Conservation (phyloP, 306 rosid genomes). For the Vicia villosa region DNA sequence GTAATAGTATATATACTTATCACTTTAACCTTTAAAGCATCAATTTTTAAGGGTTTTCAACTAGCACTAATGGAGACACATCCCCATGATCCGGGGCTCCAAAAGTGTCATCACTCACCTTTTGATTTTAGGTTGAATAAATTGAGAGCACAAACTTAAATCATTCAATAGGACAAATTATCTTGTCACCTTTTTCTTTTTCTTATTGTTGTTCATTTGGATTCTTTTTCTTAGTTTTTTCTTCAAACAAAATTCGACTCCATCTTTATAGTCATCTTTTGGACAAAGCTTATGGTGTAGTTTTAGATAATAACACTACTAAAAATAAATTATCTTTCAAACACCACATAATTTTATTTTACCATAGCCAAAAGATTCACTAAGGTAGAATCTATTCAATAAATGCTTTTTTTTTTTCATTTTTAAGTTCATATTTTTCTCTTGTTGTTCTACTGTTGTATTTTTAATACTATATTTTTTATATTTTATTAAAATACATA, state of each 20-base stretch:
- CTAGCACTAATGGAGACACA: constrained; percentile 35
- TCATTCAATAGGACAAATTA: constrained; percentile 38
- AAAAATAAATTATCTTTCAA: no score
- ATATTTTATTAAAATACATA: no score
- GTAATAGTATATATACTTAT: no score
- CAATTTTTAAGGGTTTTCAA: constrained; percentile 23
- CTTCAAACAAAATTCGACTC: constrained; percentile 30
- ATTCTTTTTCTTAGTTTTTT: constrained; percentile 17
- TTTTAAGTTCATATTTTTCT: no score
- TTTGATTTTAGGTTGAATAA: constrained; percentile 43
- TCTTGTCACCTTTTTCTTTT: constrained; percentile 25
- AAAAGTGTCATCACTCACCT: constrained; percentile 35
- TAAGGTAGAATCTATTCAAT: no score
- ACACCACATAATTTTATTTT: no score
- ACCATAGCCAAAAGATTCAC: no score
- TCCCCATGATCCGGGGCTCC: constrained; percentile 45
- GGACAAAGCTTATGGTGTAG: background rate
- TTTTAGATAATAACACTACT: no score
- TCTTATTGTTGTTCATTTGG: constrained; percentile 25
- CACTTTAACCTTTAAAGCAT: constrained; percentile 5
- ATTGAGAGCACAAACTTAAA: constrained; percentile 36
- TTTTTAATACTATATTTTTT: no score
- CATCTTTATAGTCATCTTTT: constrained; percentile 15
- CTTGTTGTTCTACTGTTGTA: no score
- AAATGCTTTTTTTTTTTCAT: no score